Evolutionary conservation across 352 stramenopile genomes (phyloP).

Genomic region (Globisporangium mamillatum): DNA sequence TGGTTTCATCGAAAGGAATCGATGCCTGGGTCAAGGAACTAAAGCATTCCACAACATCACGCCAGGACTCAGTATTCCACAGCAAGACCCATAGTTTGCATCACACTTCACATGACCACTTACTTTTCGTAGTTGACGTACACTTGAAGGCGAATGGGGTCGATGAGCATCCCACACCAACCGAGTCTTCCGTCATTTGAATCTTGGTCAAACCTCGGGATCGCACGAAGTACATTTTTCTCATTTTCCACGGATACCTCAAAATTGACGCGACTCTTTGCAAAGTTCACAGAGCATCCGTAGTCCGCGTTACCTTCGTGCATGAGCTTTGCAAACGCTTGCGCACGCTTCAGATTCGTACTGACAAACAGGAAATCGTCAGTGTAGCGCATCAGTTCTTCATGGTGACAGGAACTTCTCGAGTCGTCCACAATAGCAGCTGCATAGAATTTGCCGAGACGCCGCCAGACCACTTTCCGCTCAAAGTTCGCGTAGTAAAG

Average conservation of each 20-base stretch:
- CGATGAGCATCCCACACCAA: constrained; percentile 74
- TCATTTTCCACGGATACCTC: constrained; percentile 8
- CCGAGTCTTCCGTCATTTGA: constrained; percentile 22
- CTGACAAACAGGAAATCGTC: constrained; percentile 80
- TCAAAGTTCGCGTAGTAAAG: constrained; percentile 83
- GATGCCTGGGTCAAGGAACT: constrained; percentile 36
- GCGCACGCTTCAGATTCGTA: constrained; percentile 43
- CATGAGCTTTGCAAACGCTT: constrained; percentile 55
- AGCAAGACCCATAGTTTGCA: constrained; percentile 17
- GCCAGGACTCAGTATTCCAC: background rate
- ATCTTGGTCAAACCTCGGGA: constrained; percentile 23
- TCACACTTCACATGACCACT: background rate
- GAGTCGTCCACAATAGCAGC: constrained; percentile 3
- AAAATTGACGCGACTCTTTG: constrained; percentile 74
- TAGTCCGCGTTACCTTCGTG: constrained; percentile 59
- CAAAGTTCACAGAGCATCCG: constrained; percentile 26
- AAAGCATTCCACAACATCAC: background rate
- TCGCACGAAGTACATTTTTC: background rate
- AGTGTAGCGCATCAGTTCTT: constrained; percentile 69
- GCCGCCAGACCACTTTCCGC: constrained; percentile 47
- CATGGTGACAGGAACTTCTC: constrained; percentile 33
- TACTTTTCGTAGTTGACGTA: constrained; percentile 83
- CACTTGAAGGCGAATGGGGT: constrained; percentile 50
- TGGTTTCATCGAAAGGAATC: constrained; percentile 61
- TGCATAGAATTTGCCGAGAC: constrained; percentile 26